A percentile compares a stretch with the other conserved stretches of the same genome.
Evolutionary conservation across 768 basidiomycete species (phyloP).

Genomic region (Astraeus odoratus): DNA sequence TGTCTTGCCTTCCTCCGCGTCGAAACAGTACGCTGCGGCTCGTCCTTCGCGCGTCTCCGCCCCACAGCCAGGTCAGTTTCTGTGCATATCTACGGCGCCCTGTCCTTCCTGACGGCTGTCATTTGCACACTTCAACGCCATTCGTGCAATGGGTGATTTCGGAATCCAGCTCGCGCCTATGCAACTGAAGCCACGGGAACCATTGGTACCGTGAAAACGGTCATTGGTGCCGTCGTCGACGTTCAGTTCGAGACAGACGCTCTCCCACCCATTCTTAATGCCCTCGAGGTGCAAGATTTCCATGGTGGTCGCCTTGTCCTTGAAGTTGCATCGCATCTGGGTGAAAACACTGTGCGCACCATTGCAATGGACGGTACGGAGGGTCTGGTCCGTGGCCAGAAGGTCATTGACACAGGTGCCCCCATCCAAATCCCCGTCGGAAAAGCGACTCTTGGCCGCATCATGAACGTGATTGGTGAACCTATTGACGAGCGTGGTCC

Average conservation of each 20-base stretch:
- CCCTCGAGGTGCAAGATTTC: slow-evolving; percentile 95
- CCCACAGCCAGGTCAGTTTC: slow-evolving; percentile 46
- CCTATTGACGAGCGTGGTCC: slow-evolving; percentile 99
- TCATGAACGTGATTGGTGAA: slow-evolving; percentile 99
- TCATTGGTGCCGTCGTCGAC: slow-evolving; percentile 99
- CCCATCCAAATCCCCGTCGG: slow-evolving; percentile 98
- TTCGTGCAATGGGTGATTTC: slow-evolving; percentile 1
- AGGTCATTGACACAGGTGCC: slow-evolving; percentile 92
- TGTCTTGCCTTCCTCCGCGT: slow-evolving; percentile 36
- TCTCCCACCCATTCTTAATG: slow-evolving; percentile 96
- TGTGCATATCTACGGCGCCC: not conserved
- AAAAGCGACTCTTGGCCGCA: slow-evolving; percentile 88
- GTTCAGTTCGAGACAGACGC: slow-evolving; percentile 91
- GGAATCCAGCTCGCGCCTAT: slow-evolving; percentile 65
- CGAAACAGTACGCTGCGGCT: slow-evolving; percentile 40
- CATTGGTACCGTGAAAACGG: slow-evolving; percentile 86
- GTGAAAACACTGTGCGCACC: slow-evolving; percentile 98
- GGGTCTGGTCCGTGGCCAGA: slow-evolving; percentile 98
- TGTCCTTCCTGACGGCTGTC: slow-evolving; percentile 2
- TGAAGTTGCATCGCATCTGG: slow-evolving; percentile 96
- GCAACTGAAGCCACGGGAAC: slow-evolving; percentile 79
- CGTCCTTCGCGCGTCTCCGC: slow-evolving; percentile 45
- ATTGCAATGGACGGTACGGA: slow-evolving; percentile 99
- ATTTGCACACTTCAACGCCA: slow-evolving; percentile 1
- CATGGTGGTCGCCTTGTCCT: slow-evolving; percentile 95